Evolutionary conservation across 306 rosid genomes (phyloP), one percentile per base, ranked within the genome.

Genomic region (Lathyrus aphaca): DNA sequence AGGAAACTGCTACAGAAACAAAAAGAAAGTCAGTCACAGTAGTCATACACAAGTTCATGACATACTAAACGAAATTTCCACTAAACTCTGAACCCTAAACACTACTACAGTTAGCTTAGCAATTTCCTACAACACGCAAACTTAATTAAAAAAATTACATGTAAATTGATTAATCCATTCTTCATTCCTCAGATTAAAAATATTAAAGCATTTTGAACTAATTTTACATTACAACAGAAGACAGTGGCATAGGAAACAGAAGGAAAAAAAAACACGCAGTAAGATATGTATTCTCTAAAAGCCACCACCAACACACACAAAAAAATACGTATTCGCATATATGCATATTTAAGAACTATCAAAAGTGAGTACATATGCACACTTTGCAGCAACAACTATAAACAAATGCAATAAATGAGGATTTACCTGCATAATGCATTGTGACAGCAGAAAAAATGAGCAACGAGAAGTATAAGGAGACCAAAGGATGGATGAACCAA

Each of bases 401-500:
- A 40, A 45, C 53, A 70, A 72, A 72, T 40, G 63, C 29, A 65
- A 40, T 70, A 46, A 61, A 83, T 62, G 49, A 12, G 68, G 57
- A 68, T 54, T 64, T 87, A 94, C 99, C 99, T 89, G 87, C 89
- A 84, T 67, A 94, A 86, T 54, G 95, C 96, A 56, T 55, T 85
- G 82, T 94, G 99, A 71, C 99, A 94, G 86, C 87, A 70, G 72
- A 86, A 62, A 84, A 95, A 89, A 79, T 94, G 92, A 73, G 83
- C 83, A 17, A 61, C 45, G 63, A 94, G 85, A 37, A 88, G 83
- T 79, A 89, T 43, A 42, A 87, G 81, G 70, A 94, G 88, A 63
- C 97, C 97, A 50, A 89, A 63, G 3, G 89, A 89, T 60, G 92
- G 97, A 79, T 94, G 97, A 82, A 89, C 84, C 81, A 94, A 86